Evolutionary conservation across 1,284 basidiomycete genomes (phyloP).

Genomic region (Malassezia cuniculi): DNA sequence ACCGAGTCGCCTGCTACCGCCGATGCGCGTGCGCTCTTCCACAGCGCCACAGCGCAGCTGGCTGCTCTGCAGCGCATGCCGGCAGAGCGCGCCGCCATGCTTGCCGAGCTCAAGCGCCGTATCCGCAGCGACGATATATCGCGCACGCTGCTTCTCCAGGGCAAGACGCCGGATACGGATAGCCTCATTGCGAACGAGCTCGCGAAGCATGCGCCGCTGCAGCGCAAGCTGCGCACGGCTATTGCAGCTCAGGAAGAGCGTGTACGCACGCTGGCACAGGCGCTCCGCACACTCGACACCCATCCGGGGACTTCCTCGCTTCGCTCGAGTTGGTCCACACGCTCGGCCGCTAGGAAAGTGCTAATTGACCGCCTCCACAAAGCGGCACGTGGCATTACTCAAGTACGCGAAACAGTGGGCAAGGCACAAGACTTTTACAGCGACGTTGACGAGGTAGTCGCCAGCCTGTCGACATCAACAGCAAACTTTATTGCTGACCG

Average conservation of each 20-base stretch:
- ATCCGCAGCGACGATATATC: constrained; percentile 94
- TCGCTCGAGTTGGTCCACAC: constrained; percentile 2
- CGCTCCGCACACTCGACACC: constrained; percentile 2
- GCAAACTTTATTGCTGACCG: too few species aligned
- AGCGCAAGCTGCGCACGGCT: constrained; percentile 51
- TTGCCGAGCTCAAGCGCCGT: constrained; percentile 91
- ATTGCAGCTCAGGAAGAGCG: constrained; percentile 19
- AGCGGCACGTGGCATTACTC: constrained; percentile 53
- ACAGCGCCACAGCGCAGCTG: neutral
- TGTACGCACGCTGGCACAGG: constrained; percentile 12
- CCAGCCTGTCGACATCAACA: too few species aligned
- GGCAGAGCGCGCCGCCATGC: constrained; percentile 63
- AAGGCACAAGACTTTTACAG: constrained; percentile 80
- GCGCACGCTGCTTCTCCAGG: constrained; percentile 78
- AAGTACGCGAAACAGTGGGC: constrained; percentile 64
- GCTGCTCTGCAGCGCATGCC: constrained; percentile 29
- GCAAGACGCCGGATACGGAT: constrained; percentile 70
- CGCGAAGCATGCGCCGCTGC: constrained; percentile 84
- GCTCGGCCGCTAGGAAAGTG: constrained; percentile 3
- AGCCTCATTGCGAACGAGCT: constrained; percentile 80
- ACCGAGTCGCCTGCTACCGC: neutral
- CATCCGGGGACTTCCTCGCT: constrained; percentile 8
- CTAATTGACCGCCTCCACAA: constrained; percentile 1
- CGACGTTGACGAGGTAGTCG: constrained; percentile 61
- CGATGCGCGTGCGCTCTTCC: constrained; percentile 1